Evolutionary conservation across 768 basidiomycete species (phyloP), one percentile per base, ranked within the genome.

Genomic region (Russula olivacea): DNA sequence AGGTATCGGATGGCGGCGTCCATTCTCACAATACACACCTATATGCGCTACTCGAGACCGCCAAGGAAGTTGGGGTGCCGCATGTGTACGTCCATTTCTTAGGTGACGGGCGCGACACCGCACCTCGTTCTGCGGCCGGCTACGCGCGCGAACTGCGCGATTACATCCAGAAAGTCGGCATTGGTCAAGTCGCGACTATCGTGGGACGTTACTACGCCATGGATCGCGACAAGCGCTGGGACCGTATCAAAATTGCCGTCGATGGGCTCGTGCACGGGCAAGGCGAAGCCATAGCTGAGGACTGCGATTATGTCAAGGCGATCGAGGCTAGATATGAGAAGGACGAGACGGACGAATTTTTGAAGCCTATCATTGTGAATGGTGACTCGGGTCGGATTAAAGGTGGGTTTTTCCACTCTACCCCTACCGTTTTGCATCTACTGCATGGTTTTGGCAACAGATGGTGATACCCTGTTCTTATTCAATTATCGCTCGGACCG

Each of bases 401-500:
- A 75, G 88, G 91, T 88, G 68, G 53, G 78, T 73, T 7, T 12
- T 8, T 4, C 3, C 3, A 4, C 30, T n/a, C 15, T 17, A 1
- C 6, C 14, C 7, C 4, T 12, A 9, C 14, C 9, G 17, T 25
- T 34, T 10, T 28, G 23, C 25, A 14, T 3, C 21, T 58, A 25
- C 12, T 19, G 54, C 45, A 52, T 5, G 40, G 41, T 8, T 45
- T 7, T 40, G 9, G 19, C n/a, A 11, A 47, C 66, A 92, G 92
- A 93, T 61, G 81, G 78, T 48, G 94, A 97, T 74, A 95, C 93
- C 0, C 71, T 98, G 4, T 97, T 96, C 82, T 86, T 91, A 77
- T 98, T 96, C 86, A 98, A 98, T 79, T 97, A 98, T 75, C 87
- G 95, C 64, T 95, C 94, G 0, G 94, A 98, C 74, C 87, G 95